A percentile compares a stretch with the other conserved stretches of the same genome.
phyloP scores from a whole-genome alignment of 768 basidiomycete species.

The Rhodocollybia butyracea region DNA sequence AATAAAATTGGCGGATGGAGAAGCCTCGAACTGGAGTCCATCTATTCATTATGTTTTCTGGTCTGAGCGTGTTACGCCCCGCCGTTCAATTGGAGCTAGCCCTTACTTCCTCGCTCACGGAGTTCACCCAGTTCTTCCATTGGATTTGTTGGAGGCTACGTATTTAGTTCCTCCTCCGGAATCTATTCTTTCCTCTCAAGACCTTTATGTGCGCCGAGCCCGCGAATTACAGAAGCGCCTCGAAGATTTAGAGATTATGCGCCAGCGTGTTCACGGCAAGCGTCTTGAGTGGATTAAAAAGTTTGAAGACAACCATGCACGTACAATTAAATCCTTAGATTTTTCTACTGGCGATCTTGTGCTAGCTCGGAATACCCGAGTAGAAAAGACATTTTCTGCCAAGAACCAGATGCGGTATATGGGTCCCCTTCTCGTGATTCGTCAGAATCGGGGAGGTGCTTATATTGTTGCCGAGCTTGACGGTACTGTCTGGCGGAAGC shows the following conservation, averaged over 20 bases:
- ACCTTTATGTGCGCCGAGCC: conserved; percentile 20
- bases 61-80: conserved; percentile 18
- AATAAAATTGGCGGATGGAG: conserved; percentile 13
- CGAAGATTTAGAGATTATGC: conserved; percentile 10
- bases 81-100: conserved; percentile 13
- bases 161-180: conserved; percentile 22
- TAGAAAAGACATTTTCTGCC: conserved; percentile 24
- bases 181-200: conserved; percentile 16
- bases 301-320: conserved; percentile 17
- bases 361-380: conserved; percentile 27
- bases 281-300: conserved; percentile 10
- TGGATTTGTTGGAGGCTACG: conserved; percentile 29
- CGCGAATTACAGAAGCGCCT: conserved; percentile 16
- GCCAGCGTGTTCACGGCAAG: conserved; percentile 12
- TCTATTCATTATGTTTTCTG: conserved; percentile 13
- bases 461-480: conserved; percentile 30
- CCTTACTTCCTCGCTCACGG: conserved; percentile 28
- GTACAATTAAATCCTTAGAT: conserved; percentile 19
- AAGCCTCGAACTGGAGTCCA: conserved; percentile 12
- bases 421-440: conserved; percentile 34
- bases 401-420: conserved; percentile 33
- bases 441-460: conserved; percentile 22
- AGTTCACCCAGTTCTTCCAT: conserved; percentile 27
- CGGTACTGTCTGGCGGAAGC: conserved; percentile 21
- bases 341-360: conserved; percentile 31